Conservation (phyloP, 176 grass and related monocot species). For the Oryza australiensis region DNA sequence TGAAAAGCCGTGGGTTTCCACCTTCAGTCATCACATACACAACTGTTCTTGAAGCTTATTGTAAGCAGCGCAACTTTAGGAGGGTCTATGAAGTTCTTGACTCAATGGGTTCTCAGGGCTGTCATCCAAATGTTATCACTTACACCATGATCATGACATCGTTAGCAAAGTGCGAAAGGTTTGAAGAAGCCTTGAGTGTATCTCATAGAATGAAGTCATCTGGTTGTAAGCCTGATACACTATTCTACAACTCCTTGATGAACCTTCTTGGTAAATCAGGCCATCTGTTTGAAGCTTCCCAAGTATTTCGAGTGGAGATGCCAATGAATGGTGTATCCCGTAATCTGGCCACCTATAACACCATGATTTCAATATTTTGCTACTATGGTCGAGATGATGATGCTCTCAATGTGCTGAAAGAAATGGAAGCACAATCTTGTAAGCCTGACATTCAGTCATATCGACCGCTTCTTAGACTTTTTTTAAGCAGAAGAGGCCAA, state of each 20-base stretch:
- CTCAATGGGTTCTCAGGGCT: constrained; percentile 66
- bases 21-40: constrained; percentile 81
- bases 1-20: constrained; percentile 52
- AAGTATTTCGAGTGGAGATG: constrained; percentile 79
- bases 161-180: constrained; percentile 50
- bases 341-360: constrained; percentile 71
- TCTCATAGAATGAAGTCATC: constrained; percentile 67
- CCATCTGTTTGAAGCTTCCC: constrained; percentile 54
- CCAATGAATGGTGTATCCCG: constrained; percentile 47
- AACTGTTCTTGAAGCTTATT: constrained; percentile 74
- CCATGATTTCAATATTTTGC: constrained; percentile 78
- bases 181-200: constrained; percentile 67
- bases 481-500: constrained; percentile 53
- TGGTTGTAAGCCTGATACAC: constrained; percentile 69
- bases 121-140: constrained; percentile 74
- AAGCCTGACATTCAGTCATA: constrained; percentile 85
- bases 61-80: constrained; percentile 59
- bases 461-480: constrained; percentile 64
- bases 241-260: constrained; percentile 89
- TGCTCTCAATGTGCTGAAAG: constrained; percentile 58
- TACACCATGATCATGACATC: constrained; percentile 86
- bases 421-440: constrained; percentile 63
- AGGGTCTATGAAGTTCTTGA: constrained; percentile 80
- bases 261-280: constrained; percentile 62
- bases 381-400: constrained; percentile 57